Conservation (phyloP, 192 early-diverging fungal species). For the Backusella luteola region DNA sequence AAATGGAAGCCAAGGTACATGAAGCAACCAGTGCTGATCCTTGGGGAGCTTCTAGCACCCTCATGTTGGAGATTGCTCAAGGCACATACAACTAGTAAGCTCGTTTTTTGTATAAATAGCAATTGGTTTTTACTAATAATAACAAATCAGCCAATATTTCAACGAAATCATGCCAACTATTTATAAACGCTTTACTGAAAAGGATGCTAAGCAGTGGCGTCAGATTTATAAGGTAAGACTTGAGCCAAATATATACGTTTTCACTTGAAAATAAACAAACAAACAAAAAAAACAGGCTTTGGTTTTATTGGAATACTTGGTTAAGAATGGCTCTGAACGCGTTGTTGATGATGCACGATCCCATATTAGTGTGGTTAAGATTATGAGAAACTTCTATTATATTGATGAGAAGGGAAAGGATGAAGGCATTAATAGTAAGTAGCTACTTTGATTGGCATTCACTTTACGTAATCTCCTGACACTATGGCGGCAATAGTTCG, state of each 20-base stretch:
- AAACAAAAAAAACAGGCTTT: slow-evolving; percentile 56
- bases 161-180: slow-evolving; percentile 96
- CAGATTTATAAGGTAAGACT: slow-evolving; percentile 87
- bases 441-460: neutral
- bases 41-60: slow-evolving; percentile 92
- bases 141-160: slow-evolving; percentile 71
- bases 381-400: slow-evolving; percentile 84
- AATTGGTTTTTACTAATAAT: neutral
- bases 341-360: slow-evolving; percentile 86
- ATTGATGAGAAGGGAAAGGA: slow-evolving; percentile 95
- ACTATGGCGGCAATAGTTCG: slow-evolving; percentile 52
- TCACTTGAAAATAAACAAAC: neutral
- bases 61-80: slow-evolving; percentile 94
- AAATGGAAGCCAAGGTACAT: slow-evolving; percentile 89
- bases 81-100: slow-evolving; percentile 79
- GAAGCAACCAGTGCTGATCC: slow-evolving; percentile 93
- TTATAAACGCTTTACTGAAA: slow-evolving; percentile 85
- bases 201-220: slow-evolving; percentile 82
- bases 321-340: slow-evolving; percentile 92
- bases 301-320: slow-evolving; percentile 91
- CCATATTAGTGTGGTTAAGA: slow-evolving; percentile 87
- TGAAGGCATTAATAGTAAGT: slow-evolving; percentile 92
- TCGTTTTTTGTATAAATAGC: neutral
- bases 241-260: neutral
- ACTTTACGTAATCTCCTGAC: too few species aligned